Evolutionary conservation across 495 filamentous ascomycete species (phyloP).

Genomic region (Ascodesmis nigricans): DNA sequence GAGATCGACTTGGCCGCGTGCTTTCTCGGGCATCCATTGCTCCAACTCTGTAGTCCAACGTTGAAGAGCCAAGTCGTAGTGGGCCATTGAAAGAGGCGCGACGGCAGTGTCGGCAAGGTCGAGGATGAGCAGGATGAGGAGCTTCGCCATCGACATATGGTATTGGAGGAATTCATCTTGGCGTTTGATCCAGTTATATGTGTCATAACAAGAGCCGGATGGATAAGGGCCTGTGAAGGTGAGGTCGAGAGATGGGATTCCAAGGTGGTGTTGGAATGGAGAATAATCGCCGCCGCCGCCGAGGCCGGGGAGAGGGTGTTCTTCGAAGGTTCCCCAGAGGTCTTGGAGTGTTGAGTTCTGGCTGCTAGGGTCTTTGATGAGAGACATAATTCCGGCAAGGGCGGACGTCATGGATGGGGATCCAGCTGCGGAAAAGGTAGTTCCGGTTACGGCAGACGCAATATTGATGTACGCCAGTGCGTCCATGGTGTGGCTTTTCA

Average conservation of each 20-base stretch:
- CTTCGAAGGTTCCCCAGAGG: conserved; percentile 50
- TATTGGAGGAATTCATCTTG: conserved; percentile 67
- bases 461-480: conserved; percentile 73
- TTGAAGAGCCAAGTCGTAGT: conserved; percentile 43
- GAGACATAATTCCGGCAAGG: conserved; percentile 47
- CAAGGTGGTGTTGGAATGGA: conserved; percentile 84
- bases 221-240: conserved; percentile 54
- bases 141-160: conserved; percentile 55
- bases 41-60: conserved; percentile 45
- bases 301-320: conserved; percentile 35
- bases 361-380: conserved; percentile 47
- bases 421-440: conserved; percentile 48
- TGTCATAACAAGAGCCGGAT: conserved; percentile 72
- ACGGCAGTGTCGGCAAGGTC: conserved; percentile 63
- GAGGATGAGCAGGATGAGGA: conserved; percentile 63
- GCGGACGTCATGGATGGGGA: conserved; percentile 56
- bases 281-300: conserved; percentile 76
- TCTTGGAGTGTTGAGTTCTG: conserved; percentile 45
- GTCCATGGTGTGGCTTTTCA: neutral
- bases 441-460: conserved; percentile 59
- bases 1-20: conserved; percentile 31
- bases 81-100: conserved; percentile 60
- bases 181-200: conserved; percentile 60
- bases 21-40: conserved; percentile 36
- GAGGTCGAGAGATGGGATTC: conserved; percentile 72